Percentiles rank a stretch among this genome's conserved stretches.
These are phyloP conservation scores for Penicillium thymicola DNA, from an alignment of 2,329 filamentous ascomycete species.

Conservation along the genomic window DNA sequence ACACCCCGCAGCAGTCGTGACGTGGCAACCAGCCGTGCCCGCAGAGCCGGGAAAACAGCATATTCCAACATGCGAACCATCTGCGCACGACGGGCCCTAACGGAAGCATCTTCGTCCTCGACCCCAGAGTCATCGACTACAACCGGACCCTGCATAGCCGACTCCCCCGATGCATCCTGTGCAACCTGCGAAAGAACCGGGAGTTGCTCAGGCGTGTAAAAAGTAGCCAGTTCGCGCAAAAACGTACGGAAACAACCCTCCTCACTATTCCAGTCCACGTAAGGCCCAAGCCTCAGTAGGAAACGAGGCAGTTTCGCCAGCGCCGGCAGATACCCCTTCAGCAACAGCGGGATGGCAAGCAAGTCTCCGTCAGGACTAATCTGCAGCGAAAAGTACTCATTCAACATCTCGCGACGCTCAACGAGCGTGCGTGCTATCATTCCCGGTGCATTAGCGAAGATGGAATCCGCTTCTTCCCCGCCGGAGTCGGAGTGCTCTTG, in stretches of 20 bases:
- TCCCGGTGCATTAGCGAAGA: conserved; percentile 64
- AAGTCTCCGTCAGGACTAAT: conserved; percentile 76
- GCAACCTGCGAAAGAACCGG: conserved; percentile 46
- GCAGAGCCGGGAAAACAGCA: conserved; percentile 85
- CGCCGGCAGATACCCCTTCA: conserved; percentile 84
- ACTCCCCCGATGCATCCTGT: background rate
- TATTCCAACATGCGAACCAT: conserved; percentile 77
- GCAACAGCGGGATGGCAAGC: conserved; percentile 72
- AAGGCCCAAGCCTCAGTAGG: conserved; percentile 79
- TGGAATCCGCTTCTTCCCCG: conserved; percentile 41
- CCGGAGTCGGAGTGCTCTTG: conserved; percentile 29
- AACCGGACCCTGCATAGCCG: background rate
- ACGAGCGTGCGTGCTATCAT: conserved; percentile 67
- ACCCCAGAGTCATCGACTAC: conserved; percentile 9
- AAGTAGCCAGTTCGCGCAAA: conserved; percentile 78
- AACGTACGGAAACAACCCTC: conserved; percentile 82
- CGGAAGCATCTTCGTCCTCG: conserved; percentile 48
- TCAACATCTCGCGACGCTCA: conserved; percentile 76
- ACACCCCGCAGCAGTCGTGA: conserved; percentile 71
- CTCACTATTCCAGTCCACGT: conserved; percentile 83
- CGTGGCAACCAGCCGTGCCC: conserved; percentile 77
- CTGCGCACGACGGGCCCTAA: conserved; percentile 58
- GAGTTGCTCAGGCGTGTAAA: conserved; percentile 85
- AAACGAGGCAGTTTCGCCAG: conserved; percentile 86
- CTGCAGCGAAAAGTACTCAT: conserved; percentile 87